Base-by-base conservation (phyloP, 1,284 basidiomycete genomes). In the Somion occarium region DNA sequence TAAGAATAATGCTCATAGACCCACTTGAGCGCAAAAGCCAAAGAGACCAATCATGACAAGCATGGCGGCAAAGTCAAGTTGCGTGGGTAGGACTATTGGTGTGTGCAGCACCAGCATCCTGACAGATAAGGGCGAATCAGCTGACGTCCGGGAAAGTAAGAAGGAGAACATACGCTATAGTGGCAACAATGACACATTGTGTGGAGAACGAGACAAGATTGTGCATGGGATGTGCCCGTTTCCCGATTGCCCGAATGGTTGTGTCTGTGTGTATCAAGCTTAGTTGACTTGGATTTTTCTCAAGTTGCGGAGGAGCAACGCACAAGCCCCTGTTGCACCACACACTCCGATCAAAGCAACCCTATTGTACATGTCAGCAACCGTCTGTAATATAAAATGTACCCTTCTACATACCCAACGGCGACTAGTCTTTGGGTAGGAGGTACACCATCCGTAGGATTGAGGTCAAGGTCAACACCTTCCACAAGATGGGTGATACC, bases 211-310 rank as follows among this genome's bases (percentile, higher is more conserved):
- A 84, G 2, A 76, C 73, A 55, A 91, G 74, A n/a, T 79, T 76
- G 62, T 93, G 89, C 50, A 91, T 68, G 0, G 88, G 74, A 58
- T 88, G 85, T 3, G 88, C 88, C 0, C 83, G 76, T 54, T 78
- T 83, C 1, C 89, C 89, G 25, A 91, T 85, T 5, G 80, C 80
- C 3, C 87, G 77, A 34, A 92, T 79, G 0, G 79, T 71, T 1
- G 78, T 81, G 61, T 84, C 87, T 88, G 46, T 5, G n/a, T n/a
- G 15, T 34, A 34, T 34, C 30, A 15, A 15, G 30, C 7, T 34
- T 7, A 34, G 15, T 34, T 34, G 7, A 34, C 30, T 7, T 34
- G 30, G 15, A 26, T 22, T 15, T 19, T 19, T 46, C 18, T 15
- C 12, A 34, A 34, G 7, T 7, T 34, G 7, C 30, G 15, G 15